A percentile compares a stretch with the other conserved stretches of the same genome.
phyloP scores from a whole-genome alignment of 495 filamentous ascomycete genomes.

The Xylaria sp. region DNA sequence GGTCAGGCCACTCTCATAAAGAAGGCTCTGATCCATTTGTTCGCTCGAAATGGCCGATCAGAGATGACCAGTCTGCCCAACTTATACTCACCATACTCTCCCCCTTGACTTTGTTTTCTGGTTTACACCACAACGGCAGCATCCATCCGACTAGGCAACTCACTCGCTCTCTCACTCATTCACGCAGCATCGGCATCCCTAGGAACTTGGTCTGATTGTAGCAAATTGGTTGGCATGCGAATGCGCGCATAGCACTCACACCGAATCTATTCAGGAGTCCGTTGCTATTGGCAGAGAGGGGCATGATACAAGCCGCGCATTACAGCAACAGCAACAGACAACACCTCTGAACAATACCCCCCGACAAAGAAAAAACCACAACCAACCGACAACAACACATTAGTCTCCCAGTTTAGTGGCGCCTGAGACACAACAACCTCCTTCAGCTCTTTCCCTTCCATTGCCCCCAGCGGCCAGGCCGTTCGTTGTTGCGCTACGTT shows the following conservation, averaged over 20 bases:
- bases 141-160: neutral
- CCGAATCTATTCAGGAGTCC: neutral
- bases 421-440: neutral
- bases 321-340: neutral
- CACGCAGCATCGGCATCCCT: neutral
- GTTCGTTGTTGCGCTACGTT: conserved; percentile 16
- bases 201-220: neutral
- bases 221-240: neutral
- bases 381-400: conserved; percentile 5
- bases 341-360: neutral
- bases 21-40: conserved; percentile 19
- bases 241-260: neutral
- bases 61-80: conserved; percentile 37
- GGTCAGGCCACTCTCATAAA: conserved; percentile 13
- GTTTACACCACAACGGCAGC: neutral
- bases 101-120: conserved; percentile 27
- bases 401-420: neutral
- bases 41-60: conserved; percentile 18
- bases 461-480: neutral
- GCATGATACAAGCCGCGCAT: neutral
- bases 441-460: neutral
- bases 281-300: neutral
- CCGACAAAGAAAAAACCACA: neutral
- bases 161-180: neutral
- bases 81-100: conserved; percentile 20